Evolutionary conservation across 1,284 basidiomycete species (phyloP).

Genomic region (Exobasidium rhododendri): DNA sequence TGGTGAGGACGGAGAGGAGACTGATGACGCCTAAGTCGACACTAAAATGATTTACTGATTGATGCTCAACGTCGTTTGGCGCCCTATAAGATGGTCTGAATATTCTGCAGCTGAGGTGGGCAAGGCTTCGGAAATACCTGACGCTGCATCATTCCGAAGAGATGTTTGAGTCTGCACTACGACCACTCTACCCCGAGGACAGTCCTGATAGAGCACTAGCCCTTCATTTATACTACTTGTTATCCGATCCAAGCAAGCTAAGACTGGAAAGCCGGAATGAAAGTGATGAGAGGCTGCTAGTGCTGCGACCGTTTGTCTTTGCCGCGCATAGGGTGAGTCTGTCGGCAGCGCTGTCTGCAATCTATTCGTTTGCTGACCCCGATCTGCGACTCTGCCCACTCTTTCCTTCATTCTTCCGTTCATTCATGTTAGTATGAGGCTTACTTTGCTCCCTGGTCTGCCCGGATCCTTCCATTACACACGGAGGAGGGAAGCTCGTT

Average conservation of each 20-base stretch:
- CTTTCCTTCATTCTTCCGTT: not conserved
- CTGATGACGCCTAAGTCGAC: not conserved
- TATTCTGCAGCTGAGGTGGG: slow-evolving; percentile 35
- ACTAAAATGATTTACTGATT: slow-evolving; percentile 1
- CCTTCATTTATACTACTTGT: slow-evolving; percentile 58
- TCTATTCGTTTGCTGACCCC: not conserved
- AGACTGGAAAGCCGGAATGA: slow-evolving; percentile 54
- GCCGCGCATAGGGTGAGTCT: slow-evolving; percentile 58
- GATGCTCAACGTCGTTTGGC: not conserved
- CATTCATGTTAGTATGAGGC: slow-evolving; percentile 57
- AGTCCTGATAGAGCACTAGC: slow-evolving; percentile 55
- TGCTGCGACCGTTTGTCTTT: slow-evolving; percentile 61
- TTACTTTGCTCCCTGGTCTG: slow-evolving; percentile 60
- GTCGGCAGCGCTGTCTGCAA: not conserved
- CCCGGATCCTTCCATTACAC: slow-evolving; percentile 23
- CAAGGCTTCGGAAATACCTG: slow-evolving; percentile 34
- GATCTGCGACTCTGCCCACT: too few relatives aligned
- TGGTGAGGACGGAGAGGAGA: slow-evolving; percentile 9
- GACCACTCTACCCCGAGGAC: slow-evolving; percentile 56
- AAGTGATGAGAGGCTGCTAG: slow-evolving; percentile 60
- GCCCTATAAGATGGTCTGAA: slow-evolving; percentile 34
- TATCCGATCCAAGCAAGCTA: slow-evolving; percentile 50
- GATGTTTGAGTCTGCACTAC: slow-evolving; percentile 52
- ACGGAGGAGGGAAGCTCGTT: not conserved
- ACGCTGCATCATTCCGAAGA: slow-evolving; percentile 47